phyloP scores from a whole-genome alignment of 1,284 basidiomycete genomes.

The Apiotrichum gamsii region DNA sequence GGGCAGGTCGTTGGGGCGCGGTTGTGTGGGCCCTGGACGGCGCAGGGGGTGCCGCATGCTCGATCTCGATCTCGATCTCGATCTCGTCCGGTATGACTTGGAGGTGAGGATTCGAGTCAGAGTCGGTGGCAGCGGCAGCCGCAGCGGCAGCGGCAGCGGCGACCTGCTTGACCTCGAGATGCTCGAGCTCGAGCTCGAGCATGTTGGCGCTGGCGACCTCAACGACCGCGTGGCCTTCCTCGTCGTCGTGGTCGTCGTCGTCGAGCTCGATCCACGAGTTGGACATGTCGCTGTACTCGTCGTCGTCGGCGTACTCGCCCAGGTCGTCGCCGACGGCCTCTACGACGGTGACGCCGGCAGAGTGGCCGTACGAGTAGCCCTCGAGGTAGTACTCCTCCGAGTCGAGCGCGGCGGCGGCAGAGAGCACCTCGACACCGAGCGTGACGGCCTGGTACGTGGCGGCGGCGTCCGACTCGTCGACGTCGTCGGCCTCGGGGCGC shows the following conservation, averaged over 20 bases:
- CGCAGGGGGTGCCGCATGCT: no score
- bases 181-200: background rate
- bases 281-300: conserved; percentile 7
- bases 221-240: no score
- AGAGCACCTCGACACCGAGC: conserved; percentile 12
- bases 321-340: conserved; percentile 13
- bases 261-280: conserved; percentile 4
- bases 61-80: no score
- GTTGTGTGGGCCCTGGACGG: no score
- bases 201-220: no score
- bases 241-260: background rate
- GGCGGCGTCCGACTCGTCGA: conserved; percentile 20
- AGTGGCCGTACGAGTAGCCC: background rate
- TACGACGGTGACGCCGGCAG: conserved; percentile 10
- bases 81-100: no score
- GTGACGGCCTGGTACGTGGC: conserved; percentile 23
- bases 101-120: no score
- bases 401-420: conserved; percentile 3
- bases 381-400: conserved; percentile 5
- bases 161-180: conserved; percentile 5
- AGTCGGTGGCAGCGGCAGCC: no score
- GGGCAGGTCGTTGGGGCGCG: no score
- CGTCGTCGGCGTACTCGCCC: conserved; percentile 15
- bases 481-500: conserved; percentile 12
- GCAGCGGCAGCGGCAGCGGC: background rate